A percentile compares a stretch with the other conserved stretches of the same genome.
Evolutionary conservation across 805 yeast species (phyloP).

Genomic region (Kuraishia borneana): DNA sequence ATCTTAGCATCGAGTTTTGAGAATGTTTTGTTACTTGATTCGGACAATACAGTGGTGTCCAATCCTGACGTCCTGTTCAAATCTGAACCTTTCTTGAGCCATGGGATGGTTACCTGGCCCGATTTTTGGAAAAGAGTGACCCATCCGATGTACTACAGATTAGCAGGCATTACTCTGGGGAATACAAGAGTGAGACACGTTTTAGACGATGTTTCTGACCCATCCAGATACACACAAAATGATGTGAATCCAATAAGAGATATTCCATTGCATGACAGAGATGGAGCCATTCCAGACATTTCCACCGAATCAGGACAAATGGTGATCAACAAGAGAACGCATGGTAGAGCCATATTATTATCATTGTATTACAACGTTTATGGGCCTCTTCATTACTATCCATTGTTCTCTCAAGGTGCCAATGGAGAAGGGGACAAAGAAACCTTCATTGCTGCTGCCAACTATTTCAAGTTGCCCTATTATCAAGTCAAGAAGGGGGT

Average conservation of each 20-base stretch:
- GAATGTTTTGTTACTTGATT: constrained; percentile 37
- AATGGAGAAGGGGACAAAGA: constrained; percentile 51
- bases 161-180: constrained; percentile 28
- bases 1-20: constrained; percentile 41
- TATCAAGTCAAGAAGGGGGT: constrained; percentile 41
- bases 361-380: constrained; percentile 42
- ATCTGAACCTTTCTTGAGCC: constrained; percentile 38
- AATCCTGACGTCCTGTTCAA: constrained; percentile 42
- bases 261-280: constrained; percentile 38
- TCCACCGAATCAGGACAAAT: constrained; percentile 50
- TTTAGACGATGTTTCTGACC: constrained; percentile 15
- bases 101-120: constrained; percentile 48
- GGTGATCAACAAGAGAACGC: constrained; percentile 35
- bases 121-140: constrained; percentile 51
- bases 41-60: constrained; percentile 39
- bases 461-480: constrained; percentile 26
- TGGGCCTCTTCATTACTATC: constrained; percentile 37
- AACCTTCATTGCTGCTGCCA: constrained; percentile 44
- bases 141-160: constrained; percentile 33
- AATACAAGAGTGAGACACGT: constrained; percentile 18
- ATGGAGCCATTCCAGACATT: constrained; percentile 40
- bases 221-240: constrained; percentile 4
- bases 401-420: constrained; percentile 34
- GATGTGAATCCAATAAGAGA: constrained; percentile 6
- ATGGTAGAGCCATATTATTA: constrained; percentile 32